These are phyloP conservation scores for Oryza punctata DNA, from an alignment of 176 grass and related monocot genomes.

Conservation along the genomic window DNA sequence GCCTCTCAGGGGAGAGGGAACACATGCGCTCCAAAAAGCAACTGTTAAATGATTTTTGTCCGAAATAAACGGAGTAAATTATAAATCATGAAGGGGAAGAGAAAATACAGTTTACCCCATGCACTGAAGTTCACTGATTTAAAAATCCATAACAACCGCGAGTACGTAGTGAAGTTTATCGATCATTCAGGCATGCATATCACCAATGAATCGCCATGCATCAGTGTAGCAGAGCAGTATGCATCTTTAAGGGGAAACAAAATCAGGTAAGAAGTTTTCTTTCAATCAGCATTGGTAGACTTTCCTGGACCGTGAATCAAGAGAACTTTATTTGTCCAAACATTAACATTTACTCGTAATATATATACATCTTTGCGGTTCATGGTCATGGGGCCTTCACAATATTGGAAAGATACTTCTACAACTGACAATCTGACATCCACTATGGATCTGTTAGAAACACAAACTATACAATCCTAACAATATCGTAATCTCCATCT, in stretches of 20 bases:
- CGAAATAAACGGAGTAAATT: not conserved
- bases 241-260: not conserved
- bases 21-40: not conserved
- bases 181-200: not conserved
- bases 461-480: constrained; percentile 28
- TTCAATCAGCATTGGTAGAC: not conserved
- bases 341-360: constrained; percentile 3
- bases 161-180: not conserved
- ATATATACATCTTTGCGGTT: constrained; percentile 13
- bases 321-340: not conserved
- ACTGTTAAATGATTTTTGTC: not conserved
- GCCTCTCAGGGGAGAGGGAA: too few species aligned
- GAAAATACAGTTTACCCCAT: not conserved
- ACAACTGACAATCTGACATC: constrained; percentile 12
- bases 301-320: not conserved
- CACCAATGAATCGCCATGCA: not conserved
- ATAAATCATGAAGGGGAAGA: not conserved
- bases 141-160: not conserved
- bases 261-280: not conserved
- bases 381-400: constrained; percentile 30
- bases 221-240: not conserved
- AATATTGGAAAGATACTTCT: not conserved
- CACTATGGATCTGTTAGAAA: constrained; percentile 18
- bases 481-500: not conserved
- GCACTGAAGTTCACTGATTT: not conserved